phyloP scores from a whole-genome alignment of 345 rosid species.

The Lepidium aucheri region DNA sequence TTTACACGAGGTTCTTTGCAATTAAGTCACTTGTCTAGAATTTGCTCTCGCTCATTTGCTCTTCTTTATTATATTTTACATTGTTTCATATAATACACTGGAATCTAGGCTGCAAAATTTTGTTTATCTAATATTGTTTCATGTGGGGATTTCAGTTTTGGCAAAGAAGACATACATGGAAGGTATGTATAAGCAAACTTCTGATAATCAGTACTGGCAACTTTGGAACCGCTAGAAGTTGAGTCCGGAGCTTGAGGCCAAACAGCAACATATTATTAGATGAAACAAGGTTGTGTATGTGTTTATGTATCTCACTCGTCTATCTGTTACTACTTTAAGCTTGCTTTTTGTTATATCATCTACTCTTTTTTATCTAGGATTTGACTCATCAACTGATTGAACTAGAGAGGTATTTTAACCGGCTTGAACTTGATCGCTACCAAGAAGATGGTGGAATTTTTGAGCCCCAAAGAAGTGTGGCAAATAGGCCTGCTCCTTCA shows the following conservation, averaged over 20 bases:
- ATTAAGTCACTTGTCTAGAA: too few species aligned
- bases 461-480: constrained; percentile 39
- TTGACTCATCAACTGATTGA: constrained; percentile 77
- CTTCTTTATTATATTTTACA: not conserved
- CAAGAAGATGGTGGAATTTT: constrained; percentile 44
- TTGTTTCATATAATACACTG: not conserved
- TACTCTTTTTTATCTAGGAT: constrained; percentile 42
- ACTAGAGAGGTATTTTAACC: constrained; percentile 83
- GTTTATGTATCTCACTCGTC: constrained; percentile 5
- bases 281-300: constrained; percentile 53
- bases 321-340: constrained; percentile 7
- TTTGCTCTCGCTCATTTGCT: not conserved
- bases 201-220: constrained; percentile 73
- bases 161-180: constrained; percentile 70
- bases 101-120: constrained; percentile 10
- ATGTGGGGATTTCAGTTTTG: constrained; percentile 48
- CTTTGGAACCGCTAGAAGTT: constrained; percentile 84
- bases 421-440: constrained; percentile 73
- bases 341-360: constrained; percentile 2
- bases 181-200: constrained; percentile 79
- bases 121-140: constrained; percentile 7
- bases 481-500: constrained; percentile 48
- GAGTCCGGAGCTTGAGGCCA: constrained; percentile 79
- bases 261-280: constrained; percentile 49
- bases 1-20: not conserved